Evolutionary conservation across 2,329 filamentous ascomycete species (phyloP).

Genomic region (Ampelomyces quisqualis): DNA sequence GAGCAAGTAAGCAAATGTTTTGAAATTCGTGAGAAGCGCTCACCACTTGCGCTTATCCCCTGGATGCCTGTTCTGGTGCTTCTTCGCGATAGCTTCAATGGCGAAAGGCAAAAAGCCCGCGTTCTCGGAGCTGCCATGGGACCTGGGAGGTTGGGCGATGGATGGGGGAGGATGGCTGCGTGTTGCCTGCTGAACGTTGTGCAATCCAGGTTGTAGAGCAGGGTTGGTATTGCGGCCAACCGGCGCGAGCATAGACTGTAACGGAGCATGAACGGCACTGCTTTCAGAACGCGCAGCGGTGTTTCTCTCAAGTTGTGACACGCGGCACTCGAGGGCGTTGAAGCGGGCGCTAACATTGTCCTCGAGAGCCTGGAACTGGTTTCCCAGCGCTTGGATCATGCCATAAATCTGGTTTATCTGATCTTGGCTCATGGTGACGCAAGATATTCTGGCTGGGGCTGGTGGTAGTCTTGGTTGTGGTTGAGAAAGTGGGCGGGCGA

Average conservation of each 20-base stretch:
- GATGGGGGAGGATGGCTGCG: no score
- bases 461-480: no score
- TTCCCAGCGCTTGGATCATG: neutral
- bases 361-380: neutral
- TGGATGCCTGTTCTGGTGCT: neutral
- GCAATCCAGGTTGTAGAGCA: no score
- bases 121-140: conserved; percentile 2
- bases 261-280: neutral
- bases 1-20: neutral
- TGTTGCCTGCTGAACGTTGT: no score
- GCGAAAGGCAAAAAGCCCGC: conserved; percentile 8
- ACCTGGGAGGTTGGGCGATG: neutral
- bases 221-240: no score
- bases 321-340: neutral
- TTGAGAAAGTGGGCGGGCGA: no score
- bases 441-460: no score
- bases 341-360: neutral
- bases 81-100: conserved; percentile 5
- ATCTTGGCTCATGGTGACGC: neutral
- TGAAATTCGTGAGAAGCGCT: neutral
- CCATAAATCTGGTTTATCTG: neutral
- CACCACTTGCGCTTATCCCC: conserved; percentile 4
- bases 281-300: neutral
- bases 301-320: neutral
- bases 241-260: no score